Base-by-base conservation (phyloP, 495 filamentous ascomycete species). In the Annulohypoxylon bovei region DNA sequence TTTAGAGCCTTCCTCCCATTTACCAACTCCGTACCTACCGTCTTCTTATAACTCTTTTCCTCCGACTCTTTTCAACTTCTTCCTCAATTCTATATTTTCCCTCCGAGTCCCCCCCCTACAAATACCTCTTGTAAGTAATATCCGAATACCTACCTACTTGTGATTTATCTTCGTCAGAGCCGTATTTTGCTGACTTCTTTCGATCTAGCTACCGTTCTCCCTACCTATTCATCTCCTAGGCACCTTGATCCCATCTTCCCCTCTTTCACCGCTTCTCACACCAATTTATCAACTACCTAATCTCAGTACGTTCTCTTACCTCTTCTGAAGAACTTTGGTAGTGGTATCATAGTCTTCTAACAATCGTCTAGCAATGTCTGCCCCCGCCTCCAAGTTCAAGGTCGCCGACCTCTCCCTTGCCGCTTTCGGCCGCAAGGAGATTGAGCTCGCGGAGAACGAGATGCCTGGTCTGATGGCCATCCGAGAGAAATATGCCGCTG, bases 391-490 rank as follows among this genome's bases (percentile, higher is more conserved):
- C 79, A 95, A 92, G 81, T 95, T 90, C 90, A 97, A 98, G 92
- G 94, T 99, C 85, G 93, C 95, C 76, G 95, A 99, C 87, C 92
- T 99, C 82, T 93, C 91, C 78, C 89, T 98, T 79, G 95, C 95
- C 77, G 95, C 95, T 81, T 99, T 99, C 79, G 95, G 95, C 82
- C 95, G 95, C 85, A 94, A 95, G 80, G 95, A 99, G 88, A 98
- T 99, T 77, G 94, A 97, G 82, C 87, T 99, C 73, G 95, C 95
- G 65, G 95, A 99, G 88, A 94, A 97, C 87, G 95, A 97, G 86
- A 97, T 97, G 93, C 92, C 92, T 55, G 95, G 95, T 88, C 89
- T 99, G 69, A 97, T 99, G 93, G 88, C 92, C 74, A 98, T 95
- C 78, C 90, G 95, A 80, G 74, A 79, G 71, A 97, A 97, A 86